Conservation (phyloP, 306 rosid genomes). For the Aeschynomene evenia region DNA sequence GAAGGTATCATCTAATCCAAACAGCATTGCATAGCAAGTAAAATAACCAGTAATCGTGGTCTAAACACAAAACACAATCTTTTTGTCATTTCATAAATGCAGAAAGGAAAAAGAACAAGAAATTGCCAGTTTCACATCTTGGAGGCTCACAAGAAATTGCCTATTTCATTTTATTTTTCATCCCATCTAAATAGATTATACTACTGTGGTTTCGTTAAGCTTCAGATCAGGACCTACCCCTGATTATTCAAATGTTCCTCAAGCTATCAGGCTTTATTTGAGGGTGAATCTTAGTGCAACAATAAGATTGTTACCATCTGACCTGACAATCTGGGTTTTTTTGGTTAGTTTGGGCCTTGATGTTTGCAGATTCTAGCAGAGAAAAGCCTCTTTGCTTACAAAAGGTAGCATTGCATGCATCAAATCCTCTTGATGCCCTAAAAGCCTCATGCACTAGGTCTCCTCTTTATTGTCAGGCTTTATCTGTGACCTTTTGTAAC, state of each 20-base stretch:
- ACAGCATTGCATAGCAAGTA: constrained; percentile 35
- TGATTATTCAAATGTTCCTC: background rate
- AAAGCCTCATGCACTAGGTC: background rate
- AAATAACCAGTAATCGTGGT: constrained; percentile 11
- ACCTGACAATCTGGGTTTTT: background rate
- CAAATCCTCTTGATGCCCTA: background rate
- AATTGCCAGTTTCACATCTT: background rate
- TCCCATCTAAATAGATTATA: background rate
- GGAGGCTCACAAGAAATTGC: constrained; percentile 3
- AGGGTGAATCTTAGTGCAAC: background rate
- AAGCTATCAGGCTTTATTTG: background rate
- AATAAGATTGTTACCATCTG: background rate
- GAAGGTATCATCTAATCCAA: constrained; percentile 78
- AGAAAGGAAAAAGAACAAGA: background rate
- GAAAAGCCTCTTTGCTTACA: background rate
- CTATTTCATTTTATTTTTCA: background rate
- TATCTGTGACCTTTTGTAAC: background rate
- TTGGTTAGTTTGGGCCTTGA: too few species aligned
- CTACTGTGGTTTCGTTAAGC: background rate
- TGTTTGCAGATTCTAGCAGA: background rate
- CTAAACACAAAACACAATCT: background rate
- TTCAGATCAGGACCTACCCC: background rate
- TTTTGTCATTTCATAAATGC: background rate
- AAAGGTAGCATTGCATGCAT: background rate
- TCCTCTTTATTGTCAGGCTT: background rate